Percentiles rank a stretch among this genome's conserved stretches.
phyloP scores from a whole-genome alignment of 2,329 filamentous ascomycete genomes.

The Xylariaceae sp. region DNA sequence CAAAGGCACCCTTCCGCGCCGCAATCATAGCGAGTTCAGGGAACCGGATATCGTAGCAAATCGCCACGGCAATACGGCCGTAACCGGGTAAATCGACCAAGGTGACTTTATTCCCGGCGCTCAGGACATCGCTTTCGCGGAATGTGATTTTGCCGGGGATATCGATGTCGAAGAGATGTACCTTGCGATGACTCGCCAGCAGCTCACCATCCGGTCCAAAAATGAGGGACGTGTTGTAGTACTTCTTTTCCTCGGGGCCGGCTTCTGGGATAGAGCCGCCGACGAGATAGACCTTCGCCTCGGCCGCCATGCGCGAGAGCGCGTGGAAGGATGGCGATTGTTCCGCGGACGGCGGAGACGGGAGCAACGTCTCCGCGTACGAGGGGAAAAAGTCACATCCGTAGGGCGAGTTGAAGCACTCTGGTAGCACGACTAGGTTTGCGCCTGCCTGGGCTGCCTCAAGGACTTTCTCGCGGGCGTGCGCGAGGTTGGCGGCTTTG shows the following conservation, averaged over 20 bases:
- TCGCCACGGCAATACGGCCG: constrained; percentile 79
- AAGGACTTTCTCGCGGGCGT: constrained; percentile 75
- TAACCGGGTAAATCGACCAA: constrained; percentile 83
- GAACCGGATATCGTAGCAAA: constrained; percentile 98
- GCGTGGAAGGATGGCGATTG: constrained; percentile 82
- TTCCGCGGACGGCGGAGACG: constrained; percentile 63
- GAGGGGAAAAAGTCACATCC: constrained; percentile 83
- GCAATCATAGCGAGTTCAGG: constrained; percentile 89
- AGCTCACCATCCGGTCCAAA: constrained; percentile 76
- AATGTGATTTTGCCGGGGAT: constrained; percentile 94
- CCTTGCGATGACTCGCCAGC: constrained; percentile 85
- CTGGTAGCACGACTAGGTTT: constrained; percentile 83
- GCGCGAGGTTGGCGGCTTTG: constrained; percentile 77
- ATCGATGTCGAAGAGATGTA: constrained; percentile 95
- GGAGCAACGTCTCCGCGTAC: constrained; percentile 83
- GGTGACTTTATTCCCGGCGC: constrained; percentile 78
- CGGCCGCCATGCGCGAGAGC: constrained; percentile 70
- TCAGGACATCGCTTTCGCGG: constrained; percentile 82
- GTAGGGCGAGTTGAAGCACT: constrained; percentile 99
- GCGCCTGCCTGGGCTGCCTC: constrained; percentile 73
- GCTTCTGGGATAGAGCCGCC: constrained; percentile 91
- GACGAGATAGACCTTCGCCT: constrained; percentile 74
- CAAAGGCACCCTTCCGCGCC: constrained; percentile 78
- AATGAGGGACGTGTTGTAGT: constrained; percentile 86
- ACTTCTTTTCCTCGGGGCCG: constrained; percentile 48